Conservation (phyloP, 805 yeast genomes). For the Yarrowia osloensis region DNA sequence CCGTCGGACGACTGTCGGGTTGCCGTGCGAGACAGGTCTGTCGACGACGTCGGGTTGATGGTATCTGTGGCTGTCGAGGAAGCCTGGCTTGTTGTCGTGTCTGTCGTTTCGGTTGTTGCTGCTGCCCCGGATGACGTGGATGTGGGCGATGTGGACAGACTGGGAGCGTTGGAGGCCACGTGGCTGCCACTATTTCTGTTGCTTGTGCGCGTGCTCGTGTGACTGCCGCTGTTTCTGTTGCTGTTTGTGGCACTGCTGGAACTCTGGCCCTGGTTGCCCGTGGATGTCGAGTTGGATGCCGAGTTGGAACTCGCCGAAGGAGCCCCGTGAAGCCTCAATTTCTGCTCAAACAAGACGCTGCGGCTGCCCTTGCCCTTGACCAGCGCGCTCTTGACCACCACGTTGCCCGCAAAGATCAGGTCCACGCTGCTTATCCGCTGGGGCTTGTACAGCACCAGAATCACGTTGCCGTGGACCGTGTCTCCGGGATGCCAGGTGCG, state of each 20-base stretch:
- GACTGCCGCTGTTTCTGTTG: background rate
- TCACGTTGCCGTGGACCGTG: constrained; percentile 44
- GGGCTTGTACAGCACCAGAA: constrained; percentile 40
- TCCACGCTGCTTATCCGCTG: constrained; percentile 35
- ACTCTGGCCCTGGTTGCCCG: background rate
- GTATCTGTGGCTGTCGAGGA: too few species aligned
- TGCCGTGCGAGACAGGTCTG: background rate
- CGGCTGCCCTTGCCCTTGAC: constrained; percentile 40
- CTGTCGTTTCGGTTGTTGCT: background rate
- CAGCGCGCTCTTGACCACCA: constrained; percentile 39
- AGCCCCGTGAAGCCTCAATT: constrained; percentile 7
- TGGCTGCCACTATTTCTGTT: background rate
- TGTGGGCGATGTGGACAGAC: background rate
- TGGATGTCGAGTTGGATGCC: background rate
- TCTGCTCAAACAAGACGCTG: constrained; percentile 40
- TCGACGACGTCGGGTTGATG: too few species aligned
- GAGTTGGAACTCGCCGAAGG: background rate
- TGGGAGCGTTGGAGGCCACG: background rate
- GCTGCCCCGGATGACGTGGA: background rate
- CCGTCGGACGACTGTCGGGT: background rate
- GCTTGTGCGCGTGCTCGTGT: background rate
- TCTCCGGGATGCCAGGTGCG: constrained; percentile 81
- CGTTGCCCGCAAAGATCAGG: constrained; percentile 40
- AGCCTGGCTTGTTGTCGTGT: too few species aligned
- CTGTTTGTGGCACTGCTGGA: background rate